Base-by-base conservation (phyloP, 2,329 filamentous ascomycete species). In the Aspergillus transmontanensis region DNA sequence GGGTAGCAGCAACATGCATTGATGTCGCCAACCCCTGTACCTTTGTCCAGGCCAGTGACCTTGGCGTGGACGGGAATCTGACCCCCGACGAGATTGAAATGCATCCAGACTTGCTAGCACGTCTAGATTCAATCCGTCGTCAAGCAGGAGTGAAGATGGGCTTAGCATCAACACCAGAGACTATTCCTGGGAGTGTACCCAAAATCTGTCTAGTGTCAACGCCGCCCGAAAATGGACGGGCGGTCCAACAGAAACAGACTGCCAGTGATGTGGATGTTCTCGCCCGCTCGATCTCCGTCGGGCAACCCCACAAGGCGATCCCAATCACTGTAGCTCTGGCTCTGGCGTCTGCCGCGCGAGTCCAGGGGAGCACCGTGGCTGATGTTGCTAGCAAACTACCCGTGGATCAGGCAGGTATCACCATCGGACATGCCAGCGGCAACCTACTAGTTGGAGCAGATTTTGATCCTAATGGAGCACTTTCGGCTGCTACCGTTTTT, bases 11-110 rank as follows among this genome's bases (percentile, higher is more conserved):
- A 0, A 89, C 86, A 2, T 85, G 88, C 30, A 81, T 90, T 1
- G 89, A 91, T 65, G 86, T 86, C 0, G 84, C 84, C 1, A 90
- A 90, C 67, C 89, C 89, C 0, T 86, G 85, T 55, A 81, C 89
- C 16, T 91, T 91, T 70, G 78, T 91, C 0, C 77, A 78, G 9
- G 86, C 87, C 0, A 70, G 77, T 2, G 84, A 87, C 62, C 70
- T 90, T 0, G 82, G 77, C 0, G 71, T 75, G 0, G 12, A 46
- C 0, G 72, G 72, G 1, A 70, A 71, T 7, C 79, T 89, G 14
- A 36, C 34, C 34, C 34, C 34, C 14, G 14, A 36, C 12, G 34
- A 36, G 2, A 16, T 36, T 7, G 82, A 86, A 23, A 77, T 78
- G 2, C 74, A 84, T 59, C 66, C 75, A 0, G 68, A 68, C 1